Percentiles rank a stretch among this genome's conserved stretches.
Evolutionary conservation across 352 stramenopile species (phyloP).

Genomic region (Phytopythium vexans): DNA sequence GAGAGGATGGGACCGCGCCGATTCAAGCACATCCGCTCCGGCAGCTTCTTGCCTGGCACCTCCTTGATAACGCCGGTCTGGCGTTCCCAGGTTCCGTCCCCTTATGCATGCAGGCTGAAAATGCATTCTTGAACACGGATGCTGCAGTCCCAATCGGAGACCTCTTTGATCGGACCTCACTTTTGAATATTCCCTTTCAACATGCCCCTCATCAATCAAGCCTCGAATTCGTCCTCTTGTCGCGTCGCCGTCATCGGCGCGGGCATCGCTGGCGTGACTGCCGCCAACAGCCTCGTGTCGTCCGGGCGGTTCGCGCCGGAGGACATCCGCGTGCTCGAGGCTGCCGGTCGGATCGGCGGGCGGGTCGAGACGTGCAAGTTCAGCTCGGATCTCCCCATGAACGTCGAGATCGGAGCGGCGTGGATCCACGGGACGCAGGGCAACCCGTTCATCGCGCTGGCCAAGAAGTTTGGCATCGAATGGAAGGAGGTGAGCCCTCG

Average conservation of each 20-base stretch:
- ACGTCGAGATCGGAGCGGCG: slow-evolving; percentile 52
- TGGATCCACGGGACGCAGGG: slow-evolving; percentile 56
- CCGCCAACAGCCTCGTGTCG: slow-evolving; percentile 31
- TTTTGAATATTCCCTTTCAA: neutral
- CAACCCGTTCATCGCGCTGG: slow-evolving; percentile 42
- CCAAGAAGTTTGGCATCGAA: slow-evolving; percentile 35
- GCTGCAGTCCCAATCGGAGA: neutral
- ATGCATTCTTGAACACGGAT: neutral
- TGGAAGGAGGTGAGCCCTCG: slow-evolving; percentile 51
- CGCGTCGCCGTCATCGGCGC: slow-evolving; percentile 8
- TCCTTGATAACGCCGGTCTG: no score
- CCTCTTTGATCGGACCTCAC: neutral
- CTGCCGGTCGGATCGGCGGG: slow-evolving; percentile 41
- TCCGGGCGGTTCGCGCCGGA: slow-evolving; percentile 21
- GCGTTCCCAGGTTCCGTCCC: no score
- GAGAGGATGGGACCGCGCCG: no score
- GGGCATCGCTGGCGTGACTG: slow-evolving; percentile 1
- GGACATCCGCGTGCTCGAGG: slow-evolving; percentile 49
- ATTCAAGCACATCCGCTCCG: no score
- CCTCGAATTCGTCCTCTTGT: neutral
- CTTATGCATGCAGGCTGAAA: neutral
- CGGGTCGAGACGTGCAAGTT: slow-evolving; percentile 54
- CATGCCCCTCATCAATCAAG: slow-evolving; percentile 3
- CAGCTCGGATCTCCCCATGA: slow-evolving; percentile 34
- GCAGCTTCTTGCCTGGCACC: no score